Evolutionary conservation across 1,139 yeast species (phyloP).

Genomic region (Ogataea hybrid): DNA sequence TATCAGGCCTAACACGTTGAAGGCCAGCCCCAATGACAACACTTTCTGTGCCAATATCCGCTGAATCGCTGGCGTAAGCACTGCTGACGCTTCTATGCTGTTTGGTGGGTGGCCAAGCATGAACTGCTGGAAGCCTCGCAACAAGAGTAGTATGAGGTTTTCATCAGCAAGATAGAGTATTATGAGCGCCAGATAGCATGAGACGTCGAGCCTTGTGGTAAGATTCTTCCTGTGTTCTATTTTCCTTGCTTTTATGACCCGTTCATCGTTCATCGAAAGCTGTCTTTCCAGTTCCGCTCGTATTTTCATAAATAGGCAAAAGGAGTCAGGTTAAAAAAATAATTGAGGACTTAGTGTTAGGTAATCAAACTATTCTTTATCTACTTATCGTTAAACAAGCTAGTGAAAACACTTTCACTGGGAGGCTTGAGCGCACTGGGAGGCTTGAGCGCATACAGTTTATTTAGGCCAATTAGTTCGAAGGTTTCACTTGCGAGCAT

Average conservation of each 20-base stretch:
- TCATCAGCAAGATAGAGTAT: constrained; percentile 28
- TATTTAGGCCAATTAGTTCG: too few species aligned
- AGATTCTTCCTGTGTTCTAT: constrained; percentile 26
- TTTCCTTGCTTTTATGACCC: constrained; percentile 29
- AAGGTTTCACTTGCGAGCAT: too few species aligned
- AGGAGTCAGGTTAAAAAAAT: neutral
- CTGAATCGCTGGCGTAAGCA: constrained; percentile 18
- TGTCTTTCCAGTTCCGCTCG: constrained; percentile 17
- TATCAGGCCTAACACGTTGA: constrained; percentile 30
- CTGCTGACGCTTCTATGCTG: constrained; percentile 7
- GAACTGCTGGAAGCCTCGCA: constrained; percentile 31
- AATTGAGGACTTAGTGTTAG: neutral
- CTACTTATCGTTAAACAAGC: too few species aligned
- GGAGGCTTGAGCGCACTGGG: too few species aligned
- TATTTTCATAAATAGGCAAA: constrained; percentile 4
- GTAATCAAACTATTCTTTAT: too few species aligned
- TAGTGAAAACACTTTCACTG: too few species aligned
- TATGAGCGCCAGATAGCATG: constrained; percentile 30
- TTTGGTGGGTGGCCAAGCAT: constrained; percentile 25
- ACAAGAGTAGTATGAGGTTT: constrained; percentile 27
- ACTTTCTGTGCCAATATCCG: constrained; percentile 27
- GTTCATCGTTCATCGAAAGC: constrained; percentile 26
- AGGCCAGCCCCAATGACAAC: constrained; percentile 22
- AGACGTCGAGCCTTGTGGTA: constrained; percentile 22
- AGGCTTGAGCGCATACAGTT: too few species aligned